These are phyloP conservation scores for Rubus idaeus DNA, from an alignment of 306 rosid species.

Conservation along the genomic window DNA sequence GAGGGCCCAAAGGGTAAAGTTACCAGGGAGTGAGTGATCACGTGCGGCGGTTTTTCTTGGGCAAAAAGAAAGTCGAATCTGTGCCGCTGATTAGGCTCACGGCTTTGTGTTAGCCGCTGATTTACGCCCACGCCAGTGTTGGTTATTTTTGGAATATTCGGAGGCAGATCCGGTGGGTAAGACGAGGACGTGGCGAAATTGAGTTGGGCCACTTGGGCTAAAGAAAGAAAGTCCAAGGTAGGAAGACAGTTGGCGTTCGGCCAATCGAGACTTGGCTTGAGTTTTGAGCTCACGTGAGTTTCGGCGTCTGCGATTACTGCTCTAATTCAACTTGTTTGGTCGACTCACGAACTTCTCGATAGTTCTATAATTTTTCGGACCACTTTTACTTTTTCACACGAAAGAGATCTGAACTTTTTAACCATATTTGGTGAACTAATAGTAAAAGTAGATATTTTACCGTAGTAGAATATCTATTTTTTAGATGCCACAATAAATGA, in stretches of 20 bases:
- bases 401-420: neutral
- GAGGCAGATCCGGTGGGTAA: neutral
- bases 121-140: neutral
- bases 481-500: too few species aligned
- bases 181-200: neutral
- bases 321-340: neutral
- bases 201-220: neutral
- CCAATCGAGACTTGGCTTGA: neutral
- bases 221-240: neutral
- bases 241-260: neutral
- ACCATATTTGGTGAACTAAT: neutral
- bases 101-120: constrained; percentile 30
- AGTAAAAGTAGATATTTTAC: neutral
- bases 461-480: neutral
- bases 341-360: constrained; percentile 18
- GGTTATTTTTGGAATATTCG: constrained; percentile 13
- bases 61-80: constrained; percentile 26
- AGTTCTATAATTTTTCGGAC: neutral
- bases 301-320: neutral
- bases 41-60: constrained; percentile 30
- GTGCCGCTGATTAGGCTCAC: constrained; percentile 31
- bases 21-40: constrained; percentile 4
- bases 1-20: neutral
- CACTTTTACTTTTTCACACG: neutral
- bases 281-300: constrained; percentile 4